Percentiles rank a stretch among this genome's conserved stretches.
These are phyloP conservation scores for Penicillium roqueforti DNA, from an alignment of 495 filamentous ascomycete genomes.

Conservation along the genomic window DNA sequence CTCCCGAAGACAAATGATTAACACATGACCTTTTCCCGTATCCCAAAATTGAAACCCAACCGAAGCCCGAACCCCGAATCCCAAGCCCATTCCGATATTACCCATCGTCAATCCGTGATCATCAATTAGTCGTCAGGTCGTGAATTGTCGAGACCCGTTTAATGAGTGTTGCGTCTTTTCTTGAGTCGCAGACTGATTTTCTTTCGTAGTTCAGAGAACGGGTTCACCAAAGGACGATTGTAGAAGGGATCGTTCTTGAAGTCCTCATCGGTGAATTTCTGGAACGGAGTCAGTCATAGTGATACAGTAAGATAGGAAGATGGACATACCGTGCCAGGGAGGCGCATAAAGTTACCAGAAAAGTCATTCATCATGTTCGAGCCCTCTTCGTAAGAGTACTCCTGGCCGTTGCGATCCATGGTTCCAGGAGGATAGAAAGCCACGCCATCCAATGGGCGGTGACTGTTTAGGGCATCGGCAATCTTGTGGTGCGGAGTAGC, in stretches of 20 bases:
- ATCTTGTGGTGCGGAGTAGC: constrained; percentile 83
- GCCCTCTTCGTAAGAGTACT: constrained; percentile 80
- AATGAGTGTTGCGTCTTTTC: constrained; percentile 27
- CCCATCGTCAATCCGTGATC: constrained; percentile 1
- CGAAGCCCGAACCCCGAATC: constrained; percentile 2
- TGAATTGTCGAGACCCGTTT: constrained; percentile 10
- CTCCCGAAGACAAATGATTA: background rate
- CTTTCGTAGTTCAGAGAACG: constrained; percentile 32
- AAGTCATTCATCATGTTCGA: constrained; percentile 73
- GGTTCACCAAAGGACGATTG: constrained; percentile 31
- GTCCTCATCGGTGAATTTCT: constrained; percentile 48
- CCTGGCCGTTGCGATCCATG: constrained; percentile 59
- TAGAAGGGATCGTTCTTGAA: constrained; percentile 48
- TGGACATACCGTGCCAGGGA: constrained; percentile 31
- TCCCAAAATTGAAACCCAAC: background rate
- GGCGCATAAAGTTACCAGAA: constrained; percentile 37
- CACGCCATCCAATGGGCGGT: constrained; percentile 81
- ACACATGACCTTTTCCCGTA: background rate
- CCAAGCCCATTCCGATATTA: constrained; percentile 3
- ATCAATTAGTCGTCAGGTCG: constrained; percentile 4
- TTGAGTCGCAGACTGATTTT: constrained; percentile 34
- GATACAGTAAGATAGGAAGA: background rate
- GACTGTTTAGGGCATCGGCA: constrained; percentile 64
- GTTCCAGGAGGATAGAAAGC: constrained; percentile 71
- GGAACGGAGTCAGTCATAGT: constrained; percentile 1